These are phyloP conservation scores for Mitragyna speciosa DNA, from an alignment of 257 asterid genomes.

Conservation along the genomic window DNA sequence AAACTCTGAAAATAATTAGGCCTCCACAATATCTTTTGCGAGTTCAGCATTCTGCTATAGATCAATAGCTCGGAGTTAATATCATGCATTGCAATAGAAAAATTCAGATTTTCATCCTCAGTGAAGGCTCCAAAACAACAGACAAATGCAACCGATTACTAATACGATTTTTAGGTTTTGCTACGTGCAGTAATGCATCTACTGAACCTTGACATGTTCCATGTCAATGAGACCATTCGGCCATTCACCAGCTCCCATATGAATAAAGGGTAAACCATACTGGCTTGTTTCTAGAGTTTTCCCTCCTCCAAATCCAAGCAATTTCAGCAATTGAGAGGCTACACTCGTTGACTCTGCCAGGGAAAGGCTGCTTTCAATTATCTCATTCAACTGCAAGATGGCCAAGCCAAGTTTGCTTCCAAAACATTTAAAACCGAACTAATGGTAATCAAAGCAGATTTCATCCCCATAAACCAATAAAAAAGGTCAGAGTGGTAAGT, in stretches of 20 bases:
- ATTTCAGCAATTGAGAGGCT: slow-evolving; percentile 52
- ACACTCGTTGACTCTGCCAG: slow-evolving; percentile 23
- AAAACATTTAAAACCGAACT: slow-evolving; percentile 45
- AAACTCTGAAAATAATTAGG: slow-evolving; percentile 59
- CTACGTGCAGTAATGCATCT: slow-evolving; percentile 43
- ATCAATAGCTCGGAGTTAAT: too few relatives aligned
- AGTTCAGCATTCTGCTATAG: slow-evolving; percentile 87
- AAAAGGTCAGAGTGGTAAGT: neutral
- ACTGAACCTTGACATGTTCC: slow-evolving; percentile 54
- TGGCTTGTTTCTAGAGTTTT: slow-evolving; percentile 38
- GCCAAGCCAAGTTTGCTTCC: slow-evolving; percentile 56
- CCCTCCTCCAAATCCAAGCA: slow-evolving; percentile 80
- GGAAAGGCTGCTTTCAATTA: slow-evolving; percentile 22
- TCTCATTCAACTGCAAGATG: slow-evolving; percentile 41
- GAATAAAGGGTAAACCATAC: slow-evolving; percentile 68
- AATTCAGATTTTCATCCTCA: slow-evolving; percentile 34
- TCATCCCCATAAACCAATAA: slow-evolving; percentile 74
- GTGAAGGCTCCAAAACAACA: slow-evolving; percentile 63
- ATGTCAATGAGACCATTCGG: slow-evolving; percentile 37
- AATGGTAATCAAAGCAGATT: slow-evolving; percentile 62
- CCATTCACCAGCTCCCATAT: slow-evolving; percentile 51
- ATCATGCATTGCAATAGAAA: slow-evolving; percentile 32
- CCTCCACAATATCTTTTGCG: slow-evolving; percentile 70
- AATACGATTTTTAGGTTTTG: slow-evolving; percentile 44
- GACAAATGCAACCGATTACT: slow-evolving; percentile 74